Conservation (phyloP, 345 rosid genomes). For the Murraya paniculata region DNA sequence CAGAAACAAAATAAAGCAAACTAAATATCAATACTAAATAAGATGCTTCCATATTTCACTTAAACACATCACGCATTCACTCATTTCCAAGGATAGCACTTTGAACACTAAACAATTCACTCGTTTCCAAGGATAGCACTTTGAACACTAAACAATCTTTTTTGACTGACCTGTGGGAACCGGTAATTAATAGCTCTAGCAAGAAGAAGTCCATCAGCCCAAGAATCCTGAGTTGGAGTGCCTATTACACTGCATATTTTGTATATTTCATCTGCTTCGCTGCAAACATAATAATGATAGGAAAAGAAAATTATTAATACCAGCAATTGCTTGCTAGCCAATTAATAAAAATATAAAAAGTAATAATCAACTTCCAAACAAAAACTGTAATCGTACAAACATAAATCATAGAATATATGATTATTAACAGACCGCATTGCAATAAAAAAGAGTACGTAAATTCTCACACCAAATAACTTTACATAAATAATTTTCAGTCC, state of each 20-base stretch:
- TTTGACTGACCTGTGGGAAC: conserved; percentile 62
- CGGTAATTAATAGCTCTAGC: conserved; percentile 75
- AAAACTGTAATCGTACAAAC: not conserved
- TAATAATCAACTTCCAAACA: not conserved
- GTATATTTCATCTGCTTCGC: conserved; percentile 95
- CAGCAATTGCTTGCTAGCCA: not conserved
- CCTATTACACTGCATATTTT: conserved; percentile 91
- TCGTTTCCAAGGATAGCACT: not conserved
- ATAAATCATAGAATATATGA: not conserved
- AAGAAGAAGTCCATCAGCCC: conserved; percentile 89
- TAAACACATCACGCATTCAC: not conserved
- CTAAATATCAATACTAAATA: not conserved
- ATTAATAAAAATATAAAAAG: not conserved
- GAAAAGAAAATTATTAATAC: not conserved
- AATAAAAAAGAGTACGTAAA: not conserved
- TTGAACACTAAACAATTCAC: not conserved
- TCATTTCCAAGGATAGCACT: not conserved
- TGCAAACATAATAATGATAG: conserved; percentile 30
- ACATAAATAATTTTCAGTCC: not conserved
- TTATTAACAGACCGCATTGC: not conserved
- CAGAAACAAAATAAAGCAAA: not conserved
- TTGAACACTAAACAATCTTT: not conserved
- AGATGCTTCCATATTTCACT: conserved; percentile 2
- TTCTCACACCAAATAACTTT: not conserved
- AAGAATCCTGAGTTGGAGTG: conserved; percentile 67